Evolutionary conservation across 2,329 filamentous ascomycete species (phyloP).

Genomic region (Talaromyces sp.): DNA sequence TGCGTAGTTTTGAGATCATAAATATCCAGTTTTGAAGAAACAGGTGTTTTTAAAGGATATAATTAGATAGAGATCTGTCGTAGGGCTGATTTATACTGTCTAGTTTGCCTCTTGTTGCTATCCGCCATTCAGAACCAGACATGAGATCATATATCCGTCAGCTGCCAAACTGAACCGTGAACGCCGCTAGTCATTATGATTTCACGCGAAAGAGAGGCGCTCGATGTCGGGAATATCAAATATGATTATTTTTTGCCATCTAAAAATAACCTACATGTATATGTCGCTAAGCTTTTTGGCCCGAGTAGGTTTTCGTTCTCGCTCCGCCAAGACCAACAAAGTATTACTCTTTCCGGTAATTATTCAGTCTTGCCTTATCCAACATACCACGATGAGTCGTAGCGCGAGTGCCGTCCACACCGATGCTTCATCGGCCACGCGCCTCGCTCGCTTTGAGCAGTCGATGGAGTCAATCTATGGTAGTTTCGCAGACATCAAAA

Average conservation of each 20-base stretch:
- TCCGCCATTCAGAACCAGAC: neutral
- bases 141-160: slow-evolving; percentile 13
- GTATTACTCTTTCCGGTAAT: neutral
- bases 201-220: neutral
- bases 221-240: neutral
- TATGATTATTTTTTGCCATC: neutral
- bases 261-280: neutral
- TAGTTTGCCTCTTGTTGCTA: slow-evolving; percentile 5
- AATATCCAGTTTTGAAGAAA: neutral
- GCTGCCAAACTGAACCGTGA: slow-evolving; percentile 1
- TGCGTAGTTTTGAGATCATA: neutral
- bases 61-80: too few relatives aligned
- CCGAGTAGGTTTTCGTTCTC: neutral
- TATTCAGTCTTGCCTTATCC: slow-evolving; percentile 6
- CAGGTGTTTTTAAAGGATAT: neutral
- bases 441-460: slow-evolving; percentile 26
- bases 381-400: neutral
- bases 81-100: neutral
- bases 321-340: neutral
- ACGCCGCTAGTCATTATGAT: slow-evolving; percentile 6
- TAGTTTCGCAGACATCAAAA: slow-evolving; percentile 23
- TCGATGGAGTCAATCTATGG: slow-evolving; percentile 38
- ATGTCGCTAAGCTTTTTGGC: neutral
- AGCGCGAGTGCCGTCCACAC: neutral
- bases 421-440: slow-evolving; percentile 15